Conservation (phyloP, 2,329 filamentous ascomycete genomes). For the Diaporthe sp. region DNA sequence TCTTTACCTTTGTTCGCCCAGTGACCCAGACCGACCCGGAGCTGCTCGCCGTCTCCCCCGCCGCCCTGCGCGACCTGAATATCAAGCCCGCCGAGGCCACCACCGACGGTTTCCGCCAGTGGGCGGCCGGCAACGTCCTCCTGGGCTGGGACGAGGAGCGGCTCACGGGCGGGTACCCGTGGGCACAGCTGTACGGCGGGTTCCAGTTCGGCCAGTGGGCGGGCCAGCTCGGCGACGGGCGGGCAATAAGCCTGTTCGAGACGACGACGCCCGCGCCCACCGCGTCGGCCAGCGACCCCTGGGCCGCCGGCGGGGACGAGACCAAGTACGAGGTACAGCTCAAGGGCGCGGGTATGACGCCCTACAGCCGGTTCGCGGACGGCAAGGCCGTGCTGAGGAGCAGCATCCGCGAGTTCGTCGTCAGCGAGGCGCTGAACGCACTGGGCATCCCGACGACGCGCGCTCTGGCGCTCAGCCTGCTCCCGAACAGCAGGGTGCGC, state of each 20-base stretch:
- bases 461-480: slow-evolving; percentile 84
- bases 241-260: slow-evolving; percentile 95
- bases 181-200: slow-evolving; percentile 98
- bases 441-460: slow-evolving; percentile 89
- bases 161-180: slow-evolving; percentile 84
- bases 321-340: slow-evolving; percentile 89
- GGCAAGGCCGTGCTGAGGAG: slow-evolving; percentile 93
- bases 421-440: slow-evolving; percentile 89
- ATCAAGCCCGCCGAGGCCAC: slow-evolving; percentile 77
- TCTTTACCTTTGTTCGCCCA: slow-evolving; percentile 93
- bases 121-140: slow-evolving; percentile 87
- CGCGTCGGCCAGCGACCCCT: slow-evolving; percentile 62
- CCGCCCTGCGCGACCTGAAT: slow-evolving; percentile 85
- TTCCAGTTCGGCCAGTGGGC: slow-evolving; percentile 89
- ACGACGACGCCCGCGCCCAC: slow-evolving; percentile 75
- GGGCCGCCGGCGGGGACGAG: background rate
- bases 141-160: slow-evolving; percentile 81
- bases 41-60: slow-evolving; percentile 83
- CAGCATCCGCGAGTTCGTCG: slow-evolving; percentile 94
- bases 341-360: slow-evolving; percentile 93
- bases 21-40: slow-evolving; percentile 80
- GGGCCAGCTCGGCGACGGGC: slow-evolving; percentile 93
- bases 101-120: slow-evolving; percentile 80
- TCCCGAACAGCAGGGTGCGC: slow-evolving; percentile 79
- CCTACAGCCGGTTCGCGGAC: slow-evolving; percentile 96